These are phyloP conservation scores for Diaporthe australafricana DNA, from an alignment of 2,329 filamentous ascomycete species.

Conservation along the genomic window DNA sequence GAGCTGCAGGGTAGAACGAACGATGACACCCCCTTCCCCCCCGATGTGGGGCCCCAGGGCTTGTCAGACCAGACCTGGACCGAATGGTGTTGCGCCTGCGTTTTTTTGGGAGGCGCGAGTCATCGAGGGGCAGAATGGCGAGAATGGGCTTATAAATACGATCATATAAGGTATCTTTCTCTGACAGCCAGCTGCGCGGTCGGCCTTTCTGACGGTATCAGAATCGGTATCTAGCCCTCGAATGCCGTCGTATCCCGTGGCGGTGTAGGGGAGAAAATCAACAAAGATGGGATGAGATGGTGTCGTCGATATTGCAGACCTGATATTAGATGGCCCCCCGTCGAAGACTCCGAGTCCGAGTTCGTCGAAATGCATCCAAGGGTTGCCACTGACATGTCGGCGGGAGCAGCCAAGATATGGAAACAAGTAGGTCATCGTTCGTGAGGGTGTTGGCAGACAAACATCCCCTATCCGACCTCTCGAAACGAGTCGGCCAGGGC, in stretches of 20 bases:
- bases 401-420: not conserved
- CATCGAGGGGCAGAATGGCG: not conserved
- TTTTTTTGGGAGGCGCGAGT: not conserved
- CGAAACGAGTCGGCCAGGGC: not conserved
- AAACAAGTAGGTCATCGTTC: conserved; percentile 12
- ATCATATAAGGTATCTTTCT: not conserved
- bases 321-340: not conserved
- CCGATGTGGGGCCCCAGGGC: not conserved
- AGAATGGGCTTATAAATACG: not conserved
- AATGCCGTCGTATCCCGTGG: conserved; percentile 18
- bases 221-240: not conserved
- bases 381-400: not conserved
- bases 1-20: conserved; percentile 8
- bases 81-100: not conserved
- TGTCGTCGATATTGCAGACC: conserved; percentile 24
- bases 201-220: not conserved
- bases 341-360: not conserved
- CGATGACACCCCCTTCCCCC: not conserved
- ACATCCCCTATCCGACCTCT: not conserved
- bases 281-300: not conserved
- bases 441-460: conserved; percentile 4
- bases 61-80: not conserved
- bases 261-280: not conserved
- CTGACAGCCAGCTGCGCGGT: not conserved
- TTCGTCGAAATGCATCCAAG: conserved; percentile 6